A percentile compares a stretch with the other conserved stretches of the same genome.
phyloP scores from a whole-genome alignment of 495 filamentous ascomycete genomes.

The Xanthoparmelia taractica region DNA sequence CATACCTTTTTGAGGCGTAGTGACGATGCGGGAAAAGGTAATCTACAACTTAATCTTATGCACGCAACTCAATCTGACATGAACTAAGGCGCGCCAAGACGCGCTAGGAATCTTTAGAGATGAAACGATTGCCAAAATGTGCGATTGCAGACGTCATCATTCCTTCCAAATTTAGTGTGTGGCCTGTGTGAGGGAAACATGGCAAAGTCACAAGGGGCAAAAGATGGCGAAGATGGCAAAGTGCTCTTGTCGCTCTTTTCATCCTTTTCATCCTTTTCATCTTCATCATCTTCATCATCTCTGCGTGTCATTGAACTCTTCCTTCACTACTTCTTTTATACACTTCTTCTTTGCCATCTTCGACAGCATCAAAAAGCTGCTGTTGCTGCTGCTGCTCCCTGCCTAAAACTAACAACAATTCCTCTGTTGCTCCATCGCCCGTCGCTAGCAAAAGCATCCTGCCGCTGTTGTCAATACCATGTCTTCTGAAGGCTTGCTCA shows the following conservation, averaged over 20 bases:
- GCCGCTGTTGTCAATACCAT: background rate
- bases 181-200: background rate
- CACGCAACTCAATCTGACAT: background rate
- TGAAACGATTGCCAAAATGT: no score
- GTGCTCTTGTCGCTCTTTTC: no score
- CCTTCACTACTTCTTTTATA: no score
- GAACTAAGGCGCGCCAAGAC: background rate
- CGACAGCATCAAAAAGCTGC: no score
- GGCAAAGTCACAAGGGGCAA: background rate
- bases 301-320: background rate
- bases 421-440: background rate
- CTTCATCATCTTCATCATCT: background rate
- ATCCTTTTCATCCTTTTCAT: no score
- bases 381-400: no score
- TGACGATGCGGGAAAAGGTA: no score
- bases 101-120: background rate
- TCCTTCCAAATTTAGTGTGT: background rate
- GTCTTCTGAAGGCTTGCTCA: slow-evolving; percentile 14
- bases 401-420: background rate
- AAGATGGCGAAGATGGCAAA: no score
- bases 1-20: no score
- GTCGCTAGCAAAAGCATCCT: background rate
- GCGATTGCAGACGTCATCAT: slow-evolving; percentile 16
- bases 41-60: slow-evolving; percentile 14
- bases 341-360: no score